phyloP scores from a whole-genome alignment of 2,329 filamentous ascomycete genomes.

The Canariomyces notabilis region DNA sequence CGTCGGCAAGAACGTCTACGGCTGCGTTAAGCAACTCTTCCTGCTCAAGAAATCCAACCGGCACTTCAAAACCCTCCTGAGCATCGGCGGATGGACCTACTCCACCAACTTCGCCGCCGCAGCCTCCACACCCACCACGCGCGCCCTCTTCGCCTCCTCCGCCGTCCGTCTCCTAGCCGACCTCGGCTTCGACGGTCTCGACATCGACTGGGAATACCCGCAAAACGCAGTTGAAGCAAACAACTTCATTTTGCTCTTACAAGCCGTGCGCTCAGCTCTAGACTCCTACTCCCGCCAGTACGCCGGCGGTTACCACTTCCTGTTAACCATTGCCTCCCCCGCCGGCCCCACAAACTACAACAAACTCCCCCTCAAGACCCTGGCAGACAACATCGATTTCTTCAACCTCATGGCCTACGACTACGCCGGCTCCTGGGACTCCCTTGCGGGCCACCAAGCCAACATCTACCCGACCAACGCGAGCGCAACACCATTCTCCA shows the following conservation, averaged over 20 bases:
- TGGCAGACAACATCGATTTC: slow-evolving; percentile 46
- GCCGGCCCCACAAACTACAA: slow-evolving; percentile 45
- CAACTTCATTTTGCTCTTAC: slow-evolving; percentile 43
- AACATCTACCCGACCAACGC: slow-evolving; percentile 58
- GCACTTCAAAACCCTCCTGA: slow-evolving; percentile 70
- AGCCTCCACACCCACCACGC: slow-evolving; percentile 56
- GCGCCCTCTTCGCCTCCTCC: slow-evolving; percentile 62
- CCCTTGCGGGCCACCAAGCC: slow-evolving; percentile 60
- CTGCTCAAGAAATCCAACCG: slow-evolving; percentile 73
- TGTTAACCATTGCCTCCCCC: slow-evolving; percentile 49
- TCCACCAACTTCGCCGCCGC: slow-evolving; percentile 68
- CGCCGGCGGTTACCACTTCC: slow-evolving; percentile 45
- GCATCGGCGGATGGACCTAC: slow-evolving; percentile 83
- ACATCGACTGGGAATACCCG: slow-evolving; percentile 42
- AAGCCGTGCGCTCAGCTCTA: slow-evolving; percentile 42
- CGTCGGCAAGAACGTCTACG: slow-evolving; percentile 67
- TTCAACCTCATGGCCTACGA: slow-evolving; percentile 70
- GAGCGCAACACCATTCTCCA: slow-evolving; percentile 63
- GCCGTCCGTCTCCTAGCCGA: slow-evolving; percentile 68
- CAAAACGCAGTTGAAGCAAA: slow-evolving; percentile 35
- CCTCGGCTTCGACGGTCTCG: slow-evolving; percentile 56
- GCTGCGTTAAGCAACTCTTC: slow-evolving; percentile 74
- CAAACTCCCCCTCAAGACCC: slow-evolving; percentile 40
- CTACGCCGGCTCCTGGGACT: slow-evolving; percentile 65
- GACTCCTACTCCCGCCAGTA: slow-evolving; percentile 43